phyloP scores from a whole-genome alignment of 116 monocot genomes.

The Papilionanthe hybrid region DNA sequence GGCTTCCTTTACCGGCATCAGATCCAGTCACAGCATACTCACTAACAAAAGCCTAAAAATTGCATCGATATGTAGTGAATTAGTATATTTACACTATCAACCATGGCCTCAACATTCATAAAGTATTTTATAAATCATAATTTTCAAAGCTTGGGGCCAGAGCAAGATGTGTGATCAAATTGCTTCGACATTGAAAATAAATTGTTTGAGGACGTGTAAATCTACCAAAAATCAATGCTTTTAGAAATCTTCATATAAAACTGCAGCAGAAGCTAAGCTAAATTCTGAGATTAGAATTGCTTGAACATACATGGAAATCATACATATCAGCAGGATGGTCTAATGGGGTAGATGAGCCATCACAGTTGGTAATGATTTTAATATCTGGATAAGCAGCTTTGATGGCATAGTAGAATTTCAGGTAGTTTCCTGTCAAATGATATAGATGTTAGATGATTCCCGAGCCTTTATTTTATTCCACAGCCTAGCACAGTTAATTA shows the following conservation, averaged over 20 bases:
- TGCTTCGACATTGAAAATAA: conserved; percentile 62
- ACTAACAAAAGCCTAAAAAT: conserved; percentile 82
- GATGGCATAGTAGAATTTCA: conserved; percentile 78
- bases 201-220: conserved; percentile 60
- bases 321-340: conserved; percentile 95
- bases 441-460: not conserved
- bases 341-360: conserved; percentile 61
- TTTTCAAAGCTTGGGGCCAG: conserved; percentile 64
- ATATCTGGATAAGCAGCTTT: conserved; percentile 88
- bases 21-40: conserved; percentile 92
- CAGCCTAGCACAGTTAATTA: not conserved
- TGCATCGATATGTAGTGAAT: not conserved
- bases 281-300: not conserved
- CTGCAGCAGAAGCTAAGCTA: not conserved
- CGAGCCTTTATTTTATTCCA: not conserved
- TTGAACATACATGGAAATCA: conserved; percentile 78
- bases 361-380: conserved; percentile 81
- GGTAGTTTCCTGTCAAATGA: conserved; percentile 62
- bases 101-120: not conserved
- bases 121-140: not conserved
- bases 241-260: not conserved
- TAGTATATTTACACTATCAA: conserved; percentile 2
- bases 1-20: conserved; percentile 87
- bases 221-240: conserved; percentile 29
- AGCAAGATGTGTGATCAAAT: conserved; percentile 62